A percentile compares a stretch with the other conserved stretches of the same genome.
Conservation (phyloP, 2,329 filamentous ascomycete genomes). For the Aspergillus ibericus region DNA sequence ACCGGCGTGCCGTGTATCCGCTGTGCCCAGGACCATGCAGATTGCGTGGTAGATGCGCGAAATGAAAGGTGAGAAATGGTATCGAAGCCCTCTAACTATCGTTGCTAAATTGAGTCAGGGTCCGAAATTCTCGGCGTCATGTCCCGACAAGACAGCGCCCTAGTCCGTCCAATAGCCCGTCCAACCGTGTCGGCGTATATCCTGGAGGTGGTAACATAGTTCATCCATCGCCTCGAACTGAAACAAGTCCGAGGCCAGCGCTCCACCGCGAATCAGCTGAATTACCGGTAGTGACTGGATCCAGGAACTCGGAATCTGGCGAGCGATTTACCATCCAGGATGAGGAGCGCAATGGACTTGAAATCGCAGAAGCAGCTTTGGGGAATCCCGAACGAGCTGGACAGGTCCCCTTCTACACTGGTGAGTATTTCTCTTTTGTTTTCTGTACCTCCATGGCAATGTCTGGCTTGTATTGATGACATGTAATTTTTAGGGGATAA, state of each 20-base stretch:
- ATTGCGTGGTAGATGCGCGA: constrained; percentile 27
- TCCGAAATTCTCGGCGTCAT: constrained; percentile 1
- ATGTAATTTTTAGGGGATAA: constrained; percentile 18
- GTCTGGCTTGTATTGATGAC: not conserved
- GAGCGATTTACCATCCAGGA: constrained; percentile 14
- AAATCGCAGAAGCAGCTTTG: constrained; percentile 27
- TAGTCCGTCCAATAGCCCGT: constrained; percentile 11
- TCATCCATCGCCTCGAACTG: not conserved
- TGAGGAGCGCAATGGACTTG: constrained; percentile 25
- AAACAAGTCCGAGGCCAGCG: not conserved
- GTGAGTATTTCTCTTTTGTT: constrained; percentile 8
- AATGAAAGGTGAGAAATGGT: not conserved
- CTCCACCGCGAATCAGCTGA: not conserved
- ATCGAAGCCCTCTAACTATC: not conserved
- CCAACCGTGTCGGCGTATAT: not conserved
- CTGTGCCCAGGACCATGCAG: constrained; percentile 29
- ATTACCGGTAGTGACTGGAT: not conserved
- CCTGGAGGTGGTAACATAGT: not conserved
- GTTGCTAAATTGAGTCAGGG: not conserved
- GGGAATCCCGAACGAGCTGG: constrained; percentile 17
- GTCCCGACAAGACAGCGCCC: constrained; percentile 4
- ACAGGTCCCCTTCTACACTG: constrained; percentile 28
- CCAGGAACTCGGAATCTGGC: not conserved
- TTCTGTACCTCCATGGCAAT: not conserved
- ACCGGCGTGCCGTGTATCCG: constrained; percentile 31